phyloP scores from a whole-genome alignment of 2,329 filamentous ascomycete species.

The Penicillium psychrosexuale region DNA sequence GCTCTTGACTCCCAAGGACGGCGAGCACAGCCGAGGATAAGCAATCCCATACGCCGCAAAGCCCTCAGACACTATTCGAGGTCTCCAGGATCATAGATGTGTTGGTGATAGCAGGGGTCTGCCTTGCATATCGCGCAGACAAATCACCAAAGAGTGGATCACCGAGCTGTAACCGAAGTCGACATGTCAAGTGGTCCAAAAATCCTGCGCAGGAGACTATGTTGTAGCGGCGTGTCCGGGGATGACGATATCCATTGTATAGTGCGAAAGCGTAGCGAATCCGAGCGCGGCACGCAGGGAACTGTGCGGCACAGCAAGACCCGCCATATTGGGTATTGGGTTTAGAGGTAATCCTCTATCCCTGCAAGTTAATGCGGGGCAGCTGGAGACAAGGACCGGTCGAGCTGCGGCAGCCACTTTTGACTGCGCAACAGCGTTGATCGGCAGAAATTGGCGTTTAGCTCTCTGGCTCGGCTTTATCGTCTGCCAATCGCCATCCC shows the following conservation, averaged over 20 bases:
- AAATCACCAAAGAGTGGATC: slow-evolving; percentile 8
- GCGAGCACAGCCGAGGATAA: background rate
- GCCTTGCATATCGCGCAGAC: slow-evolving; percentile 19
- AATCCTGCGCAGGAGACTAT: slow-evolving; percentile 1
- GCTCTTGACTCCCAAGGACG: background rate
- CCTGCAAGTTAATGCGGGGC: slow-evolving; percentile 8
- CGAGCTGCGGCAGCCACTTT: background rate
- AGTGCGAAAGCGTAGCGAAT: slow-evolving; percentile 15
- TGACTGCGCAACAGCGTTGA: slow-evolving; percentile 11
- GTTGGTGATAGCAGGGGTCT: slow-evolving; percentile 20
- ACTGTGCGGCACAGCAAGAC: slow-evolving; percentile 16
- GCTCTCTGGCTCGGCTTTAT: slow-evolving; percentile 5
- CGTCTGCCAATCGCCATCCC: slow-evolving; percentile 18
- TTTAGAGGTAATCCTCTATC: slow-evolving; percentile 8
- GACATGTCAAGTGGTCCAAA: background rate
- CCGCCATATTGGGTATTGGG: slow-evolving; percentile 18
- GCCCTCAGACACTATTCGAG: background rate
- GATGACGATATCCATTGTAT: slow-evolving; percentile 4
- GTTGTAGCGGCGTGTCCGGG: background rate
- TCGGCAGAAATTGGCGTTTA: slow-evolving; percentile 16
- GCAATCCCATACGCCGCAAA: background rate
- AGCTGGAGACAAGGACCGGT: background rate
- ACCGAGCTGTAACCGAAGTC: background rate
- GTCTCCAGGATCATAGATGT: background rate
- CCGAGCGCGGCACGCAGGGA: slow-evolving; percentile 2